A percentile compares a stretch with the other conserved stretches of the same genome.
Conservation (phyloP, 2,329 filamentous ascomycete species). For the Colletotrichum spaethianum region DNA sequence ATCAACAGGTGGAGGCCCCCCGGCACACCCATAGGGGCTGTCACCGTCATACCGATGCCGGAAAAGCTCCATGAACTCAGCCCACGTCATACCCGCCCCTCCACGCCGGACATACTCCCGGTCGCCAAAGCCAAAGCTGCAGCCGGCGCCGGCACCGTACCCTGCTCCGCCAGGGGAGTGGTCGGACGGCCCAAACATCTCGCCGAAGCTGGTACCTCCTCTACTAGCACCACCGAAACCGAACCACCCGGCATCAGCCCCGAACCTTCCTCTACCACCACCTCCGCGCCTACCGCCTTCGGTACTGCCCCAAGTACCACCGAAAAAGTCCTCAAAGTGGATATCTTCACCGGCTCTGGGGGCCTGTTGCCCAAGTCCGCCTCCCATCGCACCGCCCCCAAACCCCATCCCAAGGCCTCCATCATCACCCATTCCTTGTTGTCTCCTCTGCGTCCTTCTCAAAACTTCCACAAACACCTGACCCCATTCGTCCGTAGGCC, state of each 20-base stretch:
- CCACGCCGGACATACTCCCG: neutral
- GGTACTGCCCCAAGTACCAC: neutral
- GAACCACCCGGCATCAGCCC: too few relatives aligned
- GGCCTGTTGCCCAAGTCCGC: neutral
- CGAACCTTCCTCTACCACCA: neutral
- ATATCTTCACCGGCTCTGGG: neutral
- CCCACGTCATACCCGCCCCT: conserved; percentile 21
- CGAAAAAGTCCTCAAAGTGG: conserved; percentile 16
- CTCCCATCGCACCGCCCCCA: neutral
- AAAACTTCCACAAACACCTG: conserved; percentile 9
- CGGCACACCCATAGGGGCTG: neutral
- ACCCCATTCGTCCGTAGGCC: conserved; percentile 6
- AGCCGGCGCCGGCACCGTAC: neutral
- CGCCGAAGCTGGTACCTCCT: neutral
- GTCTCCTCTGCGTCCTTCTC: neutral
- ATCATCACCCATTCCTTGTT: neutral
- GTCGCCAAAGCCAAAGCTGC: neutral
- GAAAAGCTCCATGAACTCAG: conserved; percentile 16
- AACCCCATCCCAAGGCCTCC: neutral
- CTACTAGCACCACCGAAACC: neutral
- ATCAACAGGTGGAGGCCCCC: neutral
- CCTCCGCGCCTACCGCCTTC: neutral
- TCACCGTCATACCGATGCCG: neutral
- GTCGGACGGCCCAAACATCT: neutral
- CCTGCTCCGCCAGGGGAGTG: neutral